phyloP scores from a whole-genome alignment of 2,329 filamentous ascomycete species.

The Hymenoscyphus occultus region DNA sequence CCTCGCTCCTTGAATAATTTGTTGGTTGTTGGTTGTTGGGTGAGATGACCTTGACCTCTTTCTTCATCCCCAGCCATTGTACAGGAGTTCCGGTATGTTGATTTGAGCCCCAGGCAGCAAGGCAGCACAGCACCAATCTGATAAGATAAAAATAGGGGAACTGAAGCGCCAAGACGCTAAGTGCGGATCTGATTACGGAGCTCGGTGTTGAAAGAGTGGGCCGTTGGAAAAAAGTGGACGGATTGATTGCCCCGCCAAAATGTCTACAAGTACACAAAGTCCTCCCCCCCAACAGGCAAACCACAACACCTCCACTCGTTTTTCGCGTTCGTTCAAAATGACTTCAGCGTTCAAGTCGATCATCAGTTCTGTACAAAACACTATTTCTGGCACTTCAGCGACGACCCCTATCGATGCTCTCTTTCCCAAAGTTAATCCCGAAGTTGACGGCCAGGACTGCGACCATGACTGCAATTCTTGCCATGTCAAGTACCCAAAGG shows the following conservation, averaged over 20 bases:
- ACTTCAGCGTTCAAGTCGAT: slow-evolving; percentile 31
- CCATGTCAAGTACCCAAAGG: slow-evolving; percentile 69
- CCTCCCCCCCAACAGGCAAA: not conserved
- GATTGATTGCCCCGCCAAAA: slow-evolving; percentile 15
- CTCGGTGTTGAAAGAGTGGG: not conserved
- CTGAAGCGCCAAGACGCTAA: not conserved
- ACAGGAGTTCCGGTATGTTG: not conserved
- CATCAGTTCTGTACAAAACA: slow-evolving; percentile 28
- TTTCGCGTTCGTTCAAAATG: slow-evolving; percentile 20
- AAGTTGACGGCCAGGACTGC: slow-evolving; percentile 83
- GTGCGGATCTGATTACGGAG: slow-evolving; percentile 20
- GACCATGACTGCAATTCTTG: slow-evolving; percentile 82
- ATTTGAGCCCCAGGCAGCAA: not conserved
- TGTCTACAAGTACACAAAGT: slow-evolving; percentile 14
- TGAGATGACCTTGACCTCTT: not conserved
- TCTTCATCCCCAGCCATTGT: not conserved
- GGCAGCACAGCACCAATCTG: not conserved
- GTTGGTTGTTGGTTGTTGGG: not conserved
- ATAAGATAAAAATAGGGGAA: slow-evolving; percentile 5
- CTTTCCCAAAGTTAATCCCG: slow-evolving; percentile 72
- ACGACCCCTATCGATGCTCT: slow-evolving; percentile 41
- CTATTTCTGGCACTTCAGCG: slow-evolving; percentile 29
- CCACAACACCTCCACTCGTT: not conserved
- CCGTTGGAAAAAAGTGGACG: not conserved
- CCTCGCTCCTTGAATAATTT: not conserved